Base-by-base conservation (phyloP, 1,284 basidiomycete species). In the Pseudomicrostroma phylloplanum region DNA sequence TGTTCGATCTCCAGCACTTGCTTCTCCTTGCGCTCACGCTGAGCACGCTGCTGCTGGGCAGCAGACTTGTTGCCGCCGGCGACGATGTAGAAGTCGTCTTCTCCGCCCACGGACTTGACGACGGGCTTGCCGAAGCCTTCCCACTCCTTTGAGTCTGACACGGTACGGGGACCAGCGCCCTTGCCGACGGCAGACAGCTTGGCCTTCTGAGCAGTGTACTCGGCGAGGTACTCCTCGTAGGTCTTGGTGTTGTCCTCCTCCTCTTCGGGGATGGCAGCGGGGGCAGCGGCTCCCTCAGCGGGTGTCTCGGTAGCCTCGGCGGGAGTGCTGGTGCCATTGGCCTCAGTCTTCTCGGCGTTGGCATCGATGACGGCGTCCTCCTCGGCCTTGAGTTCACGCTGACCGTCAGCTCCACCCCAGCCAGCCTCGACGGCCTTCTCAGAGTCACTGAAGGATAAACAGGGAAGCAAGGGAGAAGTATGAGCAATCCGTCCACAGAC, bases 161-260 rank as follows among this genome's bases (percentile, higher is more conserved):
- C 51, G 17, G 15, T 25, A 26, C 51, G 51, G 21, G 51, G 51
- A 61, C 70, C 66, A 41, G 67, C 68, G 51, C 56, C 65, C 62
- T 70, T 67, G 66, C 65, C 63, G 30, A 36, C 30, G 61, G 56
- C 64, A 61, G 66, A 69, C 59, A 79, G 64, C 62, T 67, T 62
- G 67, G 73, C 69, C 59, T 70, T 69, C 74, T 79, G 76, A 60
- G 69, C 72, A 74, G 85, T 86, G 81, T 88, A 82, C 81, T 89
- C 85, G 67, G 88, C 86, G 65, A 88, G 83, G 81, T 91, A 92
- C 80, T 92, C 86, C 58, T 91, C 90, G 59, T 76, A 71, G 48
- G 89, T 91, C 72, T 91, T 84, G 51, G 91, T 93, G 81, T 92
- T 91, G 83, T 96, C 92, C 81, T 92, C 91, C 80, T 93, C 91